Conservation (phyloP, 2,329 filamentous ascomycete species). For the Cladosporium sp. region DNA sequence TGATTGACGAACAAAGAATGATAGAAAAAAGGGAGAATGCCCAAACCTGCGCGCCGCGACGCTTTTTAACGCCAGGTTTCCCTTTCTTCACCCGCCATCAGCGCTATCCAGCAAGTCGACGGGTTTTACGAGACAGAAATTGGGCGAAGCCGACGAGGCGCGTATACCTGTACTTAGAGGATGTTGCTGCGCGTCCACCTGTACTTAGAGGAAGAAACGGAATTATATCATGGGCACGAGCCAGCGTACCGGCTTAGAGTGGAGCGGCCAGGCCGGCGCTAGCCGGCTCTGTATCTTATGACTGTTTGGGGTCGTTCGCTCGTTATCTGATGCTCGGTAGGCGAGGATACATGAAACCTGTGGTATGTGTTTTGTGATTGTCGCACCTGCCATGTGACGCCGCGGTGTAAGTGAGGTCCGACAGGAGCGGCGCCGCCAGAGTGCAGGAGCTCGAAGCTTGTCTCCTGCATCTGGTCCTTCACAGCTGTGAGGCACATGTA, state of each 20-base stretch:
- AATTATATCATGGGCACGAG: constrained; percentile 8
- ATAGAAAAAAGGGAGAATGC: neutral
- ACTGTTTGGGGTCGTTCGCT: constrained; percentile 1
- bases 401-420: neutral
- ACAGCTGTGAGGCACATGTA: neutral
- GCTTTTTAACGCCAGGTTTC: constrained; percentile 13
- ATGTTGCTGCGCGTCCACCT: constrained; percentile 7
- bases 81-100: constrained; percentile 9
- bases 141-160: constrained; percentile 5
- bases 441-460: constrained; percentile 2
- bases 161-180: constrained; percentile 15
- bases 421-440: neutral
- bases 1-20: neutral
- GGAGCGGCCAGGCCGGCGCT: constrained; percentile 7
- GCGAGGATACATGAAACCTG: neutral
- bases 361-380: neutral
- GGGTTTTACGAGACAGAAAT: constrained; percentile 18
- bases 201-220: constrained; percentile 16
- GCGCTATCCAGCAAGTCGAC: constrained; percentile 12
- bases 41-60: neutral
- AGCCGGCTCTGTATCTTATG: constrained; percentile 11
- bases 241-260: constrained; percentile 6
- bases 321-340: neutral
- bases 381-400: constrained; percentile 3
- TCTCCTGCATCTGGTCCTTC: neutral